These are phyloP conservation scores for Yamagishiella unicocca DNA, from an alignment of 139 green algal species.

Conservation along the genomic window DNA sequence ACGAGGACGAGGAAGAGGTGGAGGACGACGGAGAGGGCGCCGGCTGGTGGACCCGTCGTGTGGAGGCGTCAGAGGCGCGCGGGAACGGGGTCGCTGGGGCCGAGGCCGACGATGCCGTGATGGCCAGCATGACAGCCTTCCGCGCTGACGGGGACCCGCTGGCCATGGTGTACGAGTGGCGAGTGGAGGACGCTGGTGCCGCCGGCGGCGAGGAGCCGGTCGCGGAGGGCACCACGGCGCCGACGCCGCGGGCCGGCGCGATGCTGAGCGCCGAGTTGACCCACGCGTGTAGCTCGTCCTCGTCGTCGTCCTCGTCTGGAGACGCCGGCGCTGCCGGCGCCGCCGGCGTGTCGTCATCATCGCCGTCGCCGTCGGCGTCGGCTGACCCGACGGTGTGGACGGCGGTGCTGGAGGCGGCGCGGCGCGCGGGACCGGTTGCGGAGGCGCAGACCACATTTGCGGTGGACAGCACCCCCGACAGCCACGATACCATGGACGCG, in stretches of 20 bases:
- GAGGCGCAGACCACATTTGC: too few species aligned
- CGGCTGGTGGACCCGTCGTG: constrained; percentile 10
- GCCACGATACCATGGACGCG: not conserved
- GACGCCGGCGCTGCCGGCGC: not conserved
- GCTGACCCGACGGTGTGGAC: not conserved
- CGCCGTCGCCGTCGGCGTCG: too few species aligned
- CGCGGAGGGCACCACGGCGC: not conserved
- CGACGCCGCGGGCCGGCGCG: not conserved
- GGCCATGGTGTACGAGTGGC: constrained; percentile 39
- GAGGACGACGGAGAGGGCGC: not conserved
- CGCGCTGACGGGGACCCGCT: constrained; percentile 34
- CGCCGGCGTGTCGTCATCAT: too few species aligned
- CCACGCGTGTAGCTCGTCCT: too few species aligned
- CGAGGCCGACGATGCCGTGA: not conserved
- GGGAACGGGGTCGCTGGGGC: not conserved
- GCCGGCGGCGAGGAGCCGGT: not conserved
- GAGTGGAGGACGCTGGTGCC: not conserved
- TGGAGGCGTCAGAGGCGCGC: not conserved
- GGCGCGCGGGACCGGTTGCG: not conserved
- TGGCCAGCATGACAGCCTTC: constrained; percentile 31
- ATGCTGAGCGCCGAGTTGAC: not conserved
- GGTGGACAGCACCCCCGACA: too few species aligned
- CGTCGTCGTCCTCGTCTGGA: not conserved
- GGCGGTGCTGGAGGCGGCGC: not conserved
- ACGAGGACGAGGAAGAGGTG: too few species aligned